Evolutionary conservation across 257 asterid species (phyloP).

Genomic region (Solanum microdontum): DNA sequence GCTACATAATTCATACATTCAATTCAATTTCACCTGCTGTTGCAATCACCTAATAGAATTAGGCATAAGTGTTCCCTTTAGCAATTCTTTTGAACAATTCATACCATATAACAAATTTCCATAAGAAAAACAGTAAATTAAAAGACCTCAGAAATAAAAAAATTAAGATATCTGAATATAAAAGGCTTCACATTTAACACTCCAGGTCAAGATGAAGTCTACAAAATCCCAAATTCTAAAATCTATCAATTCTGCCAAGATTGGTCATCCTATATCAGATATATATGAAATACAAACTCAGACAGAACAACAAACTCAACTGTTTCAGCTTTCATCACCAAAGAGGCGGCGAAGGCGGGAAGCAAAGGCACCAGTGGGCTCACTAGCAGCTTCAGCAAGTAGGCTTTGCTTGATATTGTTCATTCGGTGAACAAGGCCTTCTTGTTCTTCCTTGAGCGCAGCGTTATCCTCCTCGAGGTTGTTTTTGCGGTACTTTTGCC

Average conservation of each 20-base stretch:
- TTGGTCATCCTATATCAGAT: not conserved
- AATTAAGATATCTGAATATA: not conserved
- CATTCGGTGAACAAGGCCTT: constrained; percentile 41
- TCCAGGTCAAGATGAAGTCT: not conserved
- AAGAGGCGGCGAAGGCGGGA: constrained; percentile 66
- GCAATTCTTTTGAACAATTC: not conserved
- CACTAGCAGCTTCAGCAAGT: constrained; percentile 57
- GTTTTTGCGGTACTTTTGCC: constrained; percentile 69
- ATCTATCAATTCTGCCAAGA: not conserved
- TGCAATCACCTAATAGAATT: not conserved
- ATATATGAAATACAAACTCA: not conserved
- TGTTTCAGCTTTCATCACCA: constrained; percentile 31
- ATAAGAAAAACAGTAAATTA: not conserved
- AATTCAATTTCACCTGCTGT: not conserved
- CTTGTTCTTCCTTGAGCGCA: constrained; percentile 47
- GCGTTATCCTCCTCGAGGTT: constrained; percentile 42
- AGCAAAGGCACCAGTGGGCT: constrained; percentile 66
- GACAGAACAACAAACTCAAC: not conserved
- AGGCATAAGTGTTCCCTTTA: not conserved
- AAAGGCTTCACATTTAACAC: not conserved
- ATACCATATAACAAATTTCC: not conserved
- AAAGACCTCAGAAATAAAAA: not conserved
- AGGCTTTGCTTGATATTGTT: constrained; percentile 53
- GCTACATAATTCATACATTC: not conserved
- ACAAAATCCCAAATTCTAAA: not conserved